phyloP scores from a whole-genome alignment of 176 grass and related monocot genomes.

The Aegilops sharonensis region DNA sequence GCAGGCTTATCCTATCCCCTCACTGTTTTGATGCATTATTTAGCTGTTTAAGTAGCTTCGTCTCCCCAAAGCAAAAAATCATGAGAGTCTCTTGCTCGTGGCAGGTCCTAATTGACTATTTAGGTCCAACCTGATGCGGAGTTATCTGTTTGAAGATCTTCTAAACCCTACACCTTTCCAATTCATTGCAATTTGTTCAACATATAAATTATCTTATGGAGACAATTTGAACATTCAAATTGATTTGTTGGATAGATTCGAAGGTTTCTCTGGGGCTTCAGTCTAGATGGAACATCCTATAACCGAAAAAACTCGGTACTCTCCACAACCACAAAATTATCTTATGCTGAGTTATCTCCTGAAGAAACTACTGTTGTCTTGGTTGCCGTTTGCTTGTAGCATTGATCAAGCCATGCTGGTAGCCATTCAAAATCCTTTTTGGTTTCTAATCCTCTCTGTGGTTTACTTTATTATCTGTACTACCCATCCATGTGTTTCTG shows the following conservation, averaged over 20 bases:
- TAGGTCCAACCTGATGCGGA: not conserved
- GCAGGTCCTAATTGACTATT: no score
- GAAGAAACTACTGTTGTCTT: not conserved
- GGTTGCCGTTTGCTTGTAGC: not conserved
- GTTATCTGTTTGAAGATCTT: not conserved
- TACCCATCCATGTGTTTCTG: not conserved
- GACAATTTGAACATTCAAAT: constrained; percentile 6
- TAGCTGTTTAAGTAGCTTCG: not conserved
- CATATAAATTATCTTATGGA: no score
- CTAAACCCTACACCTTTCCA: not conserved
- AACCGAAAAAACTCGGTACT: not conserved
- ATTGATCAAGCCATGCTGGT: not conserved
- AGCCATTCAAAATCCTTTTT: not conserved
- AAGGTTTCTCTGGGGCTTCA: not conserved
- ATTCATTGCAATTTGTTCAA: not conserved
- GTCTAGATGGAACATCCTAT: not conserved
- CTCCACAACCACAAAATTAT: not conserved
- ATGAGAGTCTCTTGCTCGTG: not conserved
- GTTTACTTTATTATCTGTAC: not conserved
- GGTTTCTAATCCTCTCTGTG: not conserved
- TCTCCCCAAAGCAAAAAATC: not conserved
- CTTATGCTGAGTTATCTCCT: not conserved
- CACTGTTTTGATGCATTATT: not conserved
- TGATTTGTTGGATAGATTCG: not conserved
- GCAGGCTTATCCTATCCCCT: not conserved